Percentiles rank a stretch among this genome's conserved stretches.
phyloP scores from a whole-genome alignment of 2,329 filamentous ascomycete species.

The Teratosphaeria destructans region DNA sequence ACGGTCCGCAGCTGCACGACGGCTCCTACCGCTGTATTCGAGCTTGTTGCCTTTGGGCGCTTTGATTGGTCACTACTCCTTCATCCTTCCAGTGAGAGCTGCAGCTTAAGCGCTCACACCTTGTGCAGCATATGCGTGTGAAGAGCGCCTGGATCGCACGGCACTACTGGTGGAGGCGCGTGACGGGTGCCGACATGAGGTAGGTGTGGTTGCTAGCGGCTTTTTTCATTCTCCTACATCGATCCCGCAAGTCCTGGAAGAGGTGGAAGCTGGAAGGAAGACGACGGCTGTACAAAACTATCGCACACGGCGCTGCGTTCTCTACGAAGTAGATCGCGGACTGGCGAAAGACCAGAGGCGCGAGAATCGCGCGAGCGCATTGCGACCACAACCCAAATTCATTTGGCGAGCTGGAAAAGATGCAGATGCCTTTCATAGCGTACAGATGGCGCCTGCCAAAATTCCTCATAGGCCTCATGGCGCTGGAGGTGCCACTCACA shows the following conservation, averaged over 20 bases:
- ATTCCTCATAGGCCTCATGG: conserved; percentile 47
- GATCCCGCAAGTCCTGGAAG: not conserved
- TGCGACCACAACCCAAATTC: not conserved
- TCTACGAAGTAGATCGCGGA: not conserved
- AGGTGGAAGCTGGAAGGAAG: not conserved
- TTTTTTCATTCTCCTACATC: not conserved
- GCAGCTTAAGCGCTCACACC: not conserved
- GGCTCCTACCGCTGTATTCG: not conserved
- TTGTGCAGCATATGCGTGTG: not conserved
- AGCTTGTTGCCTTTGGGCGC: not conserved
- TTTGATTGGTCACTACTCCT: not conserved
- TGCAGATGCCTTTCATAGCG: conserved; percentile 27
- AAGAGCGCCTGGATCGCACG: not conserved
- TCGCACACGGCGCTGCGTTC: not conserved
- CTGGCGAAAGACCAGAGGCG: not conserved
- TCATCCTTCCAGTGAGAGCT: not conserved
- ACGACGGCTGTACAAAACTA: not conserved
- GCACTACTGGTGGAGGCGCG: not conserved
- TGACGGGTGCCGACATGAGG: not conserved
- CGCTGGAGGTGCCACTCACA: conserved; percentile 54
- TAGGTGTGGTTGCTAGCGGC: not conserved
- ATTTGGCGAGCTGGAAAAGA: not conserved
- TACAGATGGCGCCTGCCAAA: conserved; percentile 45
- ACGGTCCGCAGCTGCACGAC: not conserved
- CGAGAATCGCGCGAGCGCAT: not conserved